These are phyloP conservation scores for Metarhizium robertsii DNA, from an alignment of 2,329 filamentous ascomycete species.

Conservation along the genomic window DNA sequence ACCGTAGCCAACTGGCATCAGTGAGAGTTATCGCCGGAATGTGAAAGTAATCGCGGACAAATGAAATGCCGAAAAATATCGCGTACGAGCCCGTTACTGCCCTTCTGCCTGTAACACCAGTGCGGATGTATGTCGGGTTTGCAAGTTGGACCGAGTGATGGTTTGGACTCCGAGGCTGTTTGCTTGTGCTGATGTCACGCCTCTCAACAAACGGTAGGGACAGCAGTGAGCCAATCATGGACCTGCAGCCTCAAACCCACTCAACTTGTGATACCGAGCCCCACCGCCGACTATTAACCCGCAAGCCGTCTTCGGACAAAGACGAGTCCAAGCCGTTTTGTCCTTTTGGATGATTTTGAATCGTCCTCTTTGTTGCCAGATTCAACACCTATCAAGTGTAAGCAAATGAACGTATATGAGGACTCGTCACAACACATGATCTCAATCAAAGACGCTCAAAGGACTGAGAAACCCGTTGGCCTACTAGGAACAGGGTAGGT, in stretches of 20 bases:
- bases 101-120: not conserved
- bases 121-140: not conserved
- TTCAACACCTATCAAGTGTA: too few relatives aligned
- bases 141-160: not conserved
- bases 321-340: too few relatives aligned
- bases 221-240: not conserved
- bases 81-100: not conserved
- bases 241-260: not conserved
- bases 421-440: too few relatives aligned
- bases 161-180: too few relatives aligned
- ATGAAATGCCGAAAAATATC: not conserved
- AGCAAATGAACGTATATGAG: too few relatives aligned
- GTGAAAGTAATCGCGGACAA: not conserved
- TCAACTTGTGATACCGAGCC: not conserved
- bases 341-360: too few relatives aligned
- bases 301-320: too few relatives aligned
- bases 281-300: not conserved
- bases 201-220: not conserved
- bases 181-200: conserved; percentile 1
- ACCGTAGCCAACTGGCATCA: not conserved
- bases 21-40: not conserved
- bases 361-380: too few relatives aligned
- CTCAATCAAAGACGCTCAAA: too few relatives aligned
- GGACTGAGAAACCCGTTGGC: too few relatives aligned
- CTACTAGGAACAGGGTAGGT: too few relatives aligned